Evolutionary conservation across 1,284 basidiomycete genomes (phyloP).

Genomic region (Ganoderma boninense): DNA sequence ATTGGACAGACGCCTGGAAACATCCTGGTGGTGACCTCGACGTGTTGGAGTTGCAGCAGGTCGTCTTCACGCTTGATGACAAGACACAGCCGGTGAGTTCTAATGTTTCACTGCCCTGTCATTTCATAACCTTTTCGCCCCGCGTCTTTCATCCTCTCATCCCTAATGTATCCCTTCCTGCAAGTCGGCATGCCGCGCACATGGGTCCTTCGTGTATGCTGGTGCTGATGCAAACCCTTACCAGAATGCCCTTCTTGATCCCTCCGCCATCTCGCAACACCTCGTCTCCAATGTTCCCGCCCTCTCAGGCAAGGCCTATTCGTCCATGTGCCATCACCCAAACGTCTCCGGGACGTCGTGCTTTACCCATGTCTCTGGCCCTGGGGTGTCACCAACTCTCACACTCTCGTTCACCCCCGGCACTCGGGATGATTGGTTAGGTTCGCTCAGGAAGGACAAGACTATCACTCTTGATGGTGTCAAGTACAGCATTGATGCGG

Average conservation of each 20-base stretch:
- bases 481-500: conserved; percentile 51
- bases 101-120: conserved; percentile 6
- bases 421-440: conserved; percentile 57
- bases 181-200: background rate
- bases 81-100: conserved; percentile 45
- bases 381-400: conserved; percentile 54
- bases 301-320: conserved; percentile 47
- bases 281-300: conserved; percentile 53
- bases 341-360: conserved; percentile 45
- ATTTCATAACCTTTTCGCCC: conserved; percentile 1
- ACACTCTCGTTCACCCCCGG: conserved; percentile 68
- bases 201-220: background rate
- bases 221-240: conserved; percentile 39
- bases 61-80: conserved; percentile 64
- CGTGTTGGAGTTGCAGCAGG: conserved; percentile 69
- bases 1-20: conserved; percentile 53
- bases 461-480: conserved; percentile 51
- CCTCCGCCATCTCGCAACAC: conserved; percentile 55
- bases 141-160: background rate
- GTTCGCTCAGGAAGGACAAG: conserved; percentile 50
- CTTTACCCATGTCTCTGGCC: conserved; percentile 48
- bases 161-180: background rate
- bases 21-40: conserved; percentile 42
- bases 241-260: conserved; percentile 38
- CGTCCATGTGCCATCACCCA: conserved; percentile 39